These are phyloP conservation scores for Thelonectria discophora DNA, from an alignment of 2,329 filamentous ascomycete genomes.

Conservation along the genomic window DNA sequence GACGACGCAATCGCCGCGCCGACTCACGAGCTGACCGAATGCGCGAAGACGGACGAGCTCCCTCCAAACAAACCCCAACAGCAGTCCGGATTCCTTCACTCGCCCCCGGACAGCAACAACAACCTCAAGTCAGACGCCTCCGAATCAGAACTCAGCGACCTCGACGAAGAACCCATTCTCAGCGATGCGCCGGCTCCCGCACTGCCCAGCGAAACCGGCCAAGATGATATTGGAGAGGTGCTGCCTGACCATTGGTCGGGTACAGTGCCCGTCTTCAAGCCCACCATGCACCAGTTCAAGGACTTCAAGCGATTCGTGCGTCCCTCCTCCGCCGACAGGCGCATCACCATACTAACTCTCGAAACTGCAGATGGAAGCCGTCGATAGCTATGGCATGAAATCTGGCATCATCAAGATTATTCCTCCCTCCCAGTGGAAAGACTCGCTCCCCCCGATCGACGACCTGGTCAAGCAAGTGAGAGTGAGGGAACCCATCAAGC, in stretches of 20 bases:
- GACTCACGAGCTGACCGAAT: constrained; percentile 43
- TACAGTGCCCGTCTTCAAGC: constrained; percentile 91
- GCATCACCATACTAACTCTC: constrained; percentile 40
- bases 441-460: constrained; percentile 79
- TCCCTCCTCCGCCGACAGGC: constrained; percentile 28
- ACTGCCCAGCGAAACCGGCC: constrained; percentile 26
- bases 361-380: constrained; percentile 71
- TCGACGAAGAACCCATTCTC: constrained; percentile 63
- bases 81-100: constrained; percentile 62
- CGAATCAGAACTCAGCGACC: constrained; percentile 73
- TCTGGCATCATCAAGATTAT: constrained; percentile 97
- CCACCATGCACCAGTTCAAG: constrained; percentile 93
- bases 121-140: constrained; percentile 66
- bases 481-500: constrained; percentile 96
- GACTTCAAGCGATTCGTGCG: constrained; percentile 91
- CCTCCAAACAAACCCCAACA: constrained; percentile 42
- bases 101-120: constrained; percentile 71
- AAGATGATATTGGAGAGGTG: constrained; percentile 77
- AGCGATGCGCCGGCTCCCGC: constrained; percentile 45
- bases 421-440: constrained; percentile 91
- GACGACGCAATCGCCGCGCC: constrained; percentile 39
- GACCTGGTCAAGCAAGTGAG: constrained; percentile 90
- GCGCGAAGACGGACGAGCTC: constrained; percentile 45
- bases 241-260: constrained; percentile 90
- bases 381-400: constrained; percentile 96